phyloP scores from a whole-genome alignment of 306 rosid species.

The Fragaria ananassa region DNA sequence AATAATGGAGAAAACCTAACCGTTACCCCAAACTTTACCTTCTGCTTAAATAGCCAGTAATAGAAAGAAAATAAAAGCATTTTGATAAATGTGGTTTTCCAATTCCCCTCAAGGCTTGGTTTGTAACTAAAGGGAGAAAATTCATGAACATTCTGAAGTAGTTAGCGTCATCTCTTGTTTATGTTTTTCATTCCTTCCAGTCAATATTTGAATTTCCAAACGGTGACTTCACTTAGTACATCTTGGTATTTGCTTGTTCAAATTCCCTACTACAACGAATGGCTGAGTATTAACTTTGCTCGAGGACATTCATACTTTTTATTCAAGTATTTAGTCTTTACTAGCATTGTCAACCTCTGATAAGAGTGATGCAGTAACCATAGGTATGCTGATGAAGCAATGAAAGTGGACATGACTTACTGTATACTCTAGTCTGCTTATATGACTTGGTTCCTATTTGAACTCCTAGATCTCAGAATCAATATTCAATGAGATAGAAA shows the following conservation, averaged over 20 bases:
- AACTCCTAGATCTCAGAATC: not conserved
- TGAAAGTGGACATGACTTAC: not conserved
- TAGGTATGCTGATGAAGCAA: not conserved
- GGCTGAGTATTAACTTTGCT: not conserved
- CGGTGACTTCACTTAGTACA: not conserved
- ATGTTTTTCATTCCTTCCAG: not conserved
- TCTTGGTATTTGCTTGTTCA: not conserved
- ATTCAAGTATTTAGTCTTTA: not conserved
- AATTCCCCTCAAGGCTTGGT: not conserved
- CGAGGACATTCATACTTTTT: not conserved
- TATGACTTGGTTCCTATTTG: not conserved
- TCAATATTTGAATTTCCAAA: not conserved
- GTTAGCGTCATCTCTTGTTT: not conserved
- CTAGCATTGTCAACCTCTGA: not conserved
- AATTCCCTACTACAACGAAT: not conserved
- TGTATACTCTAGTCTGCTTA: not conserved
- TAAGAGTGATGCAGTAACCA: not conserved
- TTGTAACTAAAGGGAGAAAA: not conserved
- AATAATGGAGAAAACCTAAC: not conserved
- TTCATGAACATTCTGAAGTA: not conserved
- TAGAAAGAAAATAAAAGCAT: not conserved
- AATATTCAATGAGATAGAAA: not conserved
- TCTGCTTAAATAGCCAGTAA: not conserved
- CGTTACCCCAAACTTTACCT: not conserved
- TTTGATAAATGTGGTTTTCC: not conserved